phyloP scores from a whole-genome alignment of 352 stramenopile genomes.

The Pythium volutum region DNA sequence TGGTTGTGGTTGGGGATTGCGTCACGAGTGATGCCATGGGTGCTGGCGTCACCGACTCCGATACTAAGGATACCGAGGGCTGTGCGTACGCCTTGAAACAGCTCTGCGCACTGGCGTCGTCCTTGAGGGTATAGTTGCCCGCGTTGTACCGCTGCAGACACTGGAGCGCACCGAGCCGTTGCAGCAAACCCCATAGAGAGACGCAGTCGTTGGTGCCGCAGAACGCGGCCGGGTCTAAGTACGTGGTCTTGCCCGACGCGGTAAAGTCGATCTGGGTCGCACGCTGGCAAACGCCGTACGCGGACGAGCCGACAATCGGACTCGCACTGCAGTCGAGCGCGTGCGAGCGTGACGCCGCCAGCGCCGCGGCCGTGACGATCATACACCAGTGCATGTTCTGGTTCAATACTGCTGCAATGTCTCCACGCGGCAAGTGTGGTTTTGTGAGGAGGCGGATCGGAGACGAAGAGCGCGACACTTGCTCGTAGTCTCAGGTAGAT shows the following conservation, averaged over 20 bases:
- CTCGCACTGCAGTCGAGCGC: background rate
- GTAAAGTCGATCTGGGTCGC: background rate
- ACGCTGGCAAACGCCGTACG: background rate
- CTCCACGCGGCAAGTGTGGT: background rate
- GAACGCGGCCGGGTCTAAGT: background rate
- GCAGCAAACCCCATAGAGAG: background rate
- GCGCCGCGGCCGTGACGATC: background rate
- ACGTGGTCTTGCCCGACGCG: background rate
- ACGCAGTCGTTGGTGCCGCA: background rate
- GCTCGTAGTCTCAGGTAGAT: background rate
- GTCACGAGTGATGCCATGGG: background rate
- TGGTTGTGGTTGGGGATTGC: background rate
- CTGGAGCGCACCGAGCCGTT: constrained; percentile 1
- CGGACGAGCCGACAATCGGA: background rate
- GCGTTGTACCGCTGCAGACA: background rate
- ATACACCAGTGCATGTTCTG: background rate
- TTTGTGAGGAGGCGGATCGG: background rate
- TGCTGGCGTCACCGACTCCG: background rate
- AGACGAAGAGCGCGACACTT: background rate
- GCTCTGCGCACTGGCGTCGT: background rate
- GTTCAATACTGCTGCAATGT: background rate
- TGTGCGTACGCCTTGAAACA: background rate
- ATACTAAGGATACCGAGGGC: background rate
- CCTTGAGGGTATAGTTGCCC: background rate
- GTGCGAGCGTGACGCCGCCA: background rate